These are phyloP conservation scores for Posidonia oceanica DNA, from an alignment of 116 monocot species.

Conservation along the genomic window DNA sequence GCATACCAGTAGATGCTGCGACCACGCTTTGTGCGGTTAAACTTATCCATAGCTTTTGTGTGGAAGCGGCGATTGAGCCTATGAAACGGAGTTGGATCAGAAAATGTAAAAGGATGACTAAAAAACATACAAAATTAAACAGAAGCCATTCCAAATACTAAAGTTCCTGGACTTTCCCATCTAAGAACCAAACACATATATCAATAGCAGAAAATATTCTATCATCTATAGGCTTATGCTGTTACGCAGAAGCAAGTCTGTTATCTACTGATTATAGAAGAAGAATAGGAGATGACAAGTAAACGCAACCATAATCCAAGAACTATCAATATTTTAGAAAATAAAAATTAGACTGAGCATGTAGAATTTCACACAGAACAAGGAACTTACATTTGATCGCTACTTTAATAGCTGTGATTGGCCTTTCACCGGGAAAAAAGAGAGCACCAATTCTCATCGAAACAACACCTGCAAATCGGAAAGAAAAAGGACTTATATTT, in stretches of 20 bases:
- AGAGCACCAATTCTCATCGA: background rate
- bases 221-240: no score
- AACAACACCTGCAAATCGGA: background rate
- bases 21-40: constrained; percentile 9
- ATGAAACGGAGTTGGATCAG: background rate
- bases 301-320: no score
- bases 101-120: background rate
- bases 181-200: no score
- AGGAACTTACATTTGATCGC: background rate
- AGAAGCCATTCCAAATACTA: background rate
- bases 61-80: constrained; percentile 10
- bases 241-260: no score
- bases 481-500: background rate
- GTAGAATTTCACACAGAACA: background rate
- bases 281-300: no score
- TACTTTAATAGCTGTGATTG: background rate
- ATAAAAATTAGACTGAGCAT: background rate
- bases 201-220: no score
- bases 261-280: no score
- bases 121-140: background rate
- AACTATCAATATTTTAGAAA: no score
- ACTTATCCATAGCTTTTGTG: constrained; percentile 9
- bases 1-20: constrained; percentile 10
- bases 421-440: background rate
- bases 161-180: no score